These are phyloP conservation scores for Acanthamoeba royreba DNA, from an alignment of 208 protist species.

Conservation along the genomic window DNA sequence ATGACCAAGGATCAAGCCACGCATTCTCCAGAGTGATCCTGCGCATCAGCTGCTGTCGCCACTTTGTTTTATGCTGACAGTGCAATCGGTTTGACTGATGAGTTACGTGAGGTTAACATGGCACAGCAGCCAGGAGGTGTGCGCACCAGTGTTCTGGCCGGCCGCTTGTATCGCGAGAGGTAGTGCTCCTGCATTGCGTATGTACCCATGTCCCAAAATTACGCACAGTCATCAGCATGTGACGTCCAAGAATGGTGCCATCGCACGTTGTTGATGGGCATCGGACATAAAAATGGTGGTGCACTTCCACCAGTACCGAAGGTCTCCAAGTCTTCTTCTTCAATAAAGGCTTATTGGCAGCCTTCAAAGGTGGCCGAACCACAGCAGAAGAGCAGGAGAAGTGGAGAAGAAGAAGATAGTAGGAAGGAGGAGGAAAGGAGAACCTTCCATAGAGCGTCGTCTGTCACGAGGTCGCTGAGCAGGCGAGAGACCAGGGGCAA, in stretches of 20 bases:
- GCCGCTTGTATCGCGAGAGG: too few species aligned
- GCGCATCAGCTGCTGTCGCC: background rate
- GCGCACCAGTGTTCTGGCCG: background rate
- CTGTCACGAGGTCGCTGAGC: background rate
- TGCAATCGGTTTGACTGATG: too few species aligned
- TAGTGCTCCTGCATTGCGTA: too few species aligned
- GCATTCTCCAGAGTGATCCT: background rate
- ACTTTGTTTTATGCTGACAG: background rate
- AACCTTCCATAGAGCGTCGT: background rate
- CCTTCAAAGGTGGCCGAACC: background rate
- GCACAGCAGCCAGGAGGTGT: background rate
- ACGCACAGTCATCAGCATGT: too few species aligned
- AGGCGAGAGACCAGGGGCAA: background rate
- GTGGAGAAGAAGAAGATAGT: background rate
- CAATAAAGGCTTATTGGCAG: too few species aligned
- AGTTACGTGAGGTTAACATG: background rate
- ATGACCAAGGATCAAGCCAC: background rate
- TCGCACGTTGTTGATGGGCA: too few species aligned
- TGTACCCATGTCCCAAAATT: too few species aligned
- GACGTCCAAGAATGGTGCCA: too few species aligned
- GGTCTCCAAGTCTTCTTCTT: too few species aligned
- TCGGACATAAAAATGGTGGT: too few species aligned
- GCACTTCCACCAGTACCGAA: too few species aligned
- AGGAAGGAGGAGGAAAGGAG: background rate
- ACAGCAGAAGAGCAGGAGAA: background rate